Evolutionary conservation across 164 flowering plant species (phyloP).

Genomic region (Amborella trichopoda): DNA sequence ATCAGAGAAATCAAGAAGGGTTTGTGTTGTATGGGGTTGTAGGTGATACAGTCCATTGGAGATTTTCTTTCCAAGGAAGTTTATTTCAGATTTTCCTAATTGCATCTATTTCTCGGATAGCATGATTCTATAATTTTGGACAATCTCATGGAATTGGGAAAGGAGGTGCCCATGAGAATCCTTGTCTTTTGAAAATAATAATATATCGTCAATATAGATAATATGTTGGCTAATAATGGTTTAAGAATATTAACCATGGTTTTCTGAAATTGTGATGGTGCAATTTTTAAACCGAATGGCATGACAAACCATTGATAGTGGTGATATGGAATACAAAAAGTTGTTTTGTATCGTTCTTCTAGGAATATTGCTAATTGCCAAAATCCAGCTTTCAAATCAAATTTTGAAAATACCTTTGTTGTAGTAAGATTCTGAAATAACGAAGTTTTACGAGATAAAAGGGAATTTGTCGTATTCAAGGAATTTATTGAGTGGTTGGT

Average conservation of each 20-base stretch:
- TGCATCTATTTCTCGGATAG: neutral
- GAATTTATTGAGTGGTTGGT: neutral
- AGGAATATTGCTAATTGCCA: neutral
- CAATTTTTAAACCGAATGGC: neutral
- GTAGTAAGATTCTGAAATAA: neutral
- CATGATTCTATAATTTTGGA: neutral
- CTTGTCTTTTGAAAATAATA: neutral
- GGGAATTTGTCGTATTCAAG: neutral
- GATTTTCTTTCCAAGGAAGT: neutral
- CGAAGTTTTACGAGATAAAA: neutral
- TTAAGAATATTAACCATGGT: neutral
- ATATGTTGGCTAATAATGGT: too few species aligned
- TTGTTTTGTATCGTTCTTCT: neutral
- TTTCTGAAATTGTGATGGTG: neutral
- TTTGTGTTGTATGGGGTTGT: neutral
- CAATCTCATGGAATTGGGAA: neutral
- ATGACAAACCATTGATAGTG: neutral
- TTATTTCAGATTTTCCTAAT: neutral
- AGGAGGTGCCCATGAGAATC: neutral
- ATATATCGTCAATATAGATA: too few species aligned
- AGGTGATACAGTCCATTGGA: neutral
- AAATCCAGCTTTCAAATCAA: neutral
- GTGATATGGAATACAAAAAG: neutral
- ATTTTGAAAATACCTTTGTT: neutral
- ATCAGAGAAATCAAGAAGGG: neutral